These are phyloP conservation scores for Trichoderma lentiforme DNA, from an alignment of 2,329 filamentous ascomycete genomes.

Conservation along the genomic window DNA sequence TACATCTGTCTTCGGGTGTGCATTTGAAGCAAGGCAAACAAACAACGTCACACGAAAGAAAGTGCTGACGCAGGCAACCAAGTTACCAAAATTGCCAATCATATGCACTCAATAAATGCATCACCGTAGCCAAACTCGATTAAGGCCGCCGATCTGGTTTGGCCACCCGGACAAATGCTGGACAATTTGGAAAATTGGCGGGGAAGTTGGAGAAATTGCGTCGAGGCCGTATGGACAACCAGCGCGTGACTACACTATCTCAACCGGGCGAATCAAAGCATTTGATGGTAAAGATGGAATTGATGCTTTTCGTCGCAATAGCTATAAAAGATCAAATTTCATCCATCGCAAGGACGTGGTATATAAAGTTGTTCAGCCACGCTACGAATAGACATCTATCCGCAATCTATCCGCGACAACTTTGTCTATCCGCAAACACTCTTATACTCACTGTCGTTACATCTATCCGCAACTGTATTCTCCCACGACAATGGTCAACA, in stretches of 20 bases:
- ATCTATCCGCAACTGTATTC: not conserved
- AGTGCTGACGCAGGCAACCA: not conserved
- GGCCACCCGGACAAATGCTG: constrained; percentile 8
- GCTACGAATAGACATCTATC: not conserved
- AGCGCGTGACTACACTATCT: not conserved
- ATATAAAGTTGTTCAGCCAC: not conserved
- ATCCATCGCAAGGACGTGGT: not conserved
- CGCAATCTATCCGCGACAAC: not conserved
- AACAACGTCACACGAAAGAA: not conserved
- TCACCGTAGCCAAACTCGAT: not conserved
- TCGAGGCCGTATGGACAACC: not conserved
- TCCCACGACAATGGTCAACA: constrained; percentile 4
- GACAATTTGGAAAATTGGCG: not conserved
- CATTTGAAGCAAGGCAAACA: not conserved
- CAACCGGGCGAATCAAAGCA: not conserved
- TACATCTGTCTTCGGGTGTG: not conserved
- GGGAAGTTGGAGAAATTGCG: constrained; percentile 16
- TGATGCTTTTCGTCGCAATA: not conserved
- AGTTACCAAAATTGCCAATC: not conserved
- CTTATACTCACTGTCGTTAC: not conserved
- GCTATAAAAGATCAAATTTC: not conserved
- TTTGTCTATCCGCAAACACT: not conserved
- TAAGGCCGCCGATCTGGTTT: not conserved
- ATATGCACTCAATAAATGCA: not conserved
- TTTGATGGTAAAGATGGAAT: not conserved